A percentile compares a stretch with the other conserved stretches of the same genome.
These are phyloP conservation scores for Hypomyces rosellus DNA, from an alignment of 2,329 filamentous ascomycete genomes.

Conservation along the genomic window DNA sequence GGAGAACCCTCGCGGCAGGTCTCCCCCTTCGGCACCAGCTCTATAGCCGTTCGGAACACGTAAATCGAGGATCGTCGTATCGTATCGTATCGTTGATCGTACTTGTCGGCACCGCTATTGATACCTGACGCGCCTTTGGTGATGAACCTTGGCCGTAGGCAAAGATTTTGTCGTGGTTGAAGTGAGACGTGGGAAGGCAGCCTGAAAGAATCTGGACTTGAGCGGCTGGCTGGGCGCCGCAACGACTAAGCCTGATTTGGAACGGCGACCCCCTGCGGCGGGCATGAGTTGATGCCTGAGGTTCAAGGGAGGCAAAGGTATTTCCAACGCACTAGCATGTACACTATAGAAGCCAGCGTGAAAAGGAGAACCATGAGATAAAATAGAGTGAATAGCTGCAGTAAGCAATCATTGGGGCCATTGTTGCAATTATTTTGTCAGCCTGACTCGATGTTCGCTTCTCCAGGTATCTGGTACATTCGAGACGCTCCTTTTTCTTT, in stretches of 20 bases:
- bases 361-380: neutral
- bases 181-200: constrained; percentile 32
- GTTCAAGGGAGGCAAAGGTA: constrained; percentile 9
- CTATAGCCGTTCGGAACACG: constrained; percentile 30
- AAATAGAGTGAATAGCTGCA: neutral
- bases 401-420: neutral
- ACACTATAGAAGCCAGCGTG: neutral
- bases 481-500: neutral
- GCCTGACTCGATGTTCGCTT: neutral
- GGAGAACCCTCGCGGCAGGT: constrained; percentile 38
- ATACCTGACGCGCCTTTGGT: constrained; percentile 47
- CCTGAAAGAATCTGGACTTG: constrained; percentile 40
- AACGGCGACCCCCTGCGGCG: constrained; percentile 13
- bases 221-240: constrained; percentile 29
- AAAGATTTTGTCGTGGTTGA: constrained; percentile 41
- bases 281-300: constrained; percentile 21
- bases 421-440: constrained; percentile 5
- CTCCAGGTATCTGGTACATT: neutral
- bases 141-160: constrained; percentile 34
- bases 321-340: neutral
- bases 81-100: constrained; percentile 22
- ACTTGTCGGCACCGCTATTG: constrained; percentile 31
- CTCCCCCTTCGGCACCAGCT: constrained; percentile 41
- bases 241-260: constrained; percentile 27
- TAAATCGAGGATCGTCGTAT: constrained; percentile 32